phyloP scores from a whole-genome alignment of 1,139 yeast genomes.

The Yarrowia galli region DNA sequence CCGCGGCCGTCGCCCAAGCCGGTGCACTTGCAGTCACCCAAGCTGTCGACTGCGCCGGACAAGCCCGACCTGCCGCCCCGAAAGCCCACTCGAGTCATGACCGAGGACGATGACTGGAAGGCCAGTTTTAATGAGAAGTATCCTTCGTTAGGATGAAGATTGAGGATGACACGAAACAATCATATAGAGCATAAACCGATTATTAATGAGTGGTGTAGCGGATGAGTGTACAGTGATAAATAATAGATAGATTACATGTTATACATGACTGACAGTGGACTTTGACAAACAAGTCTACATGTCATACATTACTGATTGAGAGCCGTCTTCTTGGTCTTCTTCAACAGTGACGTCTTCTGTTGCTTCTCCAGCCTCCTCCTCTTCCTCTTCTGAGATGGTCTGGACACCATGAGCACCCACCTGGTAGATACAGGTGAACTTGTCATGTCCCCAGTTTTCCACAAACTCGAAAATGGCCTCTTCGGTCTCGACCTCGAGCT shows the following conservation, averaged over 20 bases:
- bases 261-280: neutral
- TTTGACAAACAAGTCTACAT: neutral
- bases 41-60: slow-evolving; percentile 38
- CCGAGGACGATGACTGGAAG: slow-evolving; percentile 47
- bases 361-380: neutral
- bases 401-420: slow-evolving; percentile 48
- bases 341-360: neutral
- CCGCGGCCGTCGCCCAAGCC: slow-evolving; percentile 55
- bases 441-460: slow-evolving; percentile 51
- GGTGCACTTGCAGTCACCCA: slow-evolving; percentile 55
- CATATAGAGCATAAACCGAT: slow-evolving; percentile 33
- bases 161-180: slow-evolving; percentile 12
- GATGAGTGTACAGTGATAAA: neutral
- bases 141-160: slow-evolving; percentile 46
- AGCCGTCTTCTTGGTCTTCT: slow-evolving; percentile 2
- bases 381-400: neutral
- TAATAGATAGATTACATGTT: slow-evolving; percentile 5
- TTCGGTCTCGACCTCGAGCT: slow-evolving; percentile 42
- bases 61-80: slow-evolving; percentile 29
- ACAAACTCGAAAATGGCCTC: slow-evolving; percentile 46
- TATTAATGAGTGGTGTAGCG: neutral
- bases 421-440: slow-evolving; percentile 51
- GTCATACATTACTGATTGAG: neutral
- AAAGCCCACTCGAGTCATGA: slow-evolving; percentile 26
- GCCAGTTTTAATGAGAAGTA: slow-evolving; percentile 47